Base-by-base conservation (phyloP, 441 rosid genomes). In the Omphalea diandra region DNA sequence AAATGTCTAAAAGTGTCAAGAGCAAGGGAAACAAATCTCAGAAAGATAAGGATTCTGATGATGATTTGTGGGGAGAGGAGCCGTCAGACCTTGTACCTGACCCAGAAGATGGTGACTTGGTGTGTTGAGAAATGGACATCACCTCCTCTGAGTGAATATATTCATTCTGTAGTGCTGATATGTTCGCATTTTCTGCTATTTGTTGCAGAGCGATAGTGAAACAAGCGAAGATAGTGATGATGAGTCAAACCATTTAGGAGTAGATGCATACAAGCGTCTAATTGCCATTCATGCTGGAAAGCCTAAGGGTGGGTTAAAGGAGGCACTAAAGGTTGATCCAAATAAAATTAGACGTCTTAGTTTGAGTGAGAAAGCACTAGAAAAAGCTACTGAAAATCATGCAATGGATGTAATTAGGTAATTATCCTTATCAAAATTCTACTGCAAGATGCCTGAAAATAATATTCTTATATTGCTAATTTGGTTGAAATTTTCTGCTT, bases 251-350 rank as follows among this genome's bases (percentile, higher is more conserved):
- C 80, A 68, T 57, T 49, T 71, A 62, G 73, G 60, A 68, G 85
- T 69, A 1, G 86, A 85, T 17, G 76, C 79, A 20, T 94, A 94
- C 78, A 94, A 82, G 80, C 71, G 84, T 74, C 38, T 94, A 70
- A 94, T 94, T 68, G 87, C 97, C 69, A 91, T 91, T 54, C 94
- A 85, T 43, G 96, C 97, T 46, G 97, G 98, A 68, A 91, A 87
- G 77, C 96, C 98, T 2, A 90, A 87, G 83, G 97, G 98, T 27
- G 95, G 95, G 15, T 72, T 87, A 26, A 60, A 26, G 71, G 94
- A 90, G 72, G 83, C 82, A 27, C 78, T 90, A 36, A 79, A 68
- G 31, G 86, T 91, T 47, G 90, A 93, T 57, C 80, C 83, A n/a
- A 80, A 80, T 70, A 86, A 83, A 82, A 89, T 93, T 60, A 86